Base-by-base conservation (phyloP, 2,329 filamentous ascomycete genomes). In the Colletotrichum graminicola region DNA sequence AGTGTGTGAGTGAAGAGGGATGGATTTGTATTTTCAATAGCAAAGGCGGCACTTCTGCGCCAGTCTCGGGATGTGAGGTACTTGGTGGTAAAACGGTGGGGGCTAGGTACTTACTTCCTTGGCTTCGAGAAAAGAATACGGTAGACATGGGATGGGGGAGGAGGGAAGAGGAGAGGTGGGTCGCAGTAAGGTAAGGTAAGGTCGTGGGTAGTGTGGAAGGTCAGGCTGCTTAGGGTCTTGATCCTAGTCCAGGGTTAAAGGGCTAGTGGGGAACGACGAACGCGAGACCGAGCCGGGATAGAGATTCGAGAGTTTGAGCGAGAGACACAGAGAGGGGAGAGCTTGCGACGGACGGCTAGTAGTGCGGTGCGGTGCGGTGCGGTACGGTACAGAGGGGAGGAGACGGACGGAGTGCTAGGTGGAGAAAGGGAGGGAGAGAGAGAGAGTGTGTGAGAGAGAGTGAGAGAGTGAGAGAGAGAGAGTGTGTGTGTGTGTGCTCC, bases 91-190 rank as follows among this genome's bases (percentile, higher is more conserved):
- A 68, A 68, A 69, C 69, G 69, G 70, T 71, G 72, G 60, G 52
- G 66, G 65, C 61, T 34, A 66, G 67, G 57, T 70, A 73, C 71
- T 71, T 70, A 73, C 71, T 71, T 67, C 65, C 64, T 73, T 73
- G 67, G 71, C 67, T 72, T 72, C 62, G 57, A 73, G 72, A 72
- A 73, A 71, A 73, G 54, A 63, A 73, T 72, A 73, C 72, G 72
- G 72, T 73, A 59, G 64, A 47, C 55, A 67, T 72, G 63, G 66
- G 62, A 62, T 49, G 71, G 52, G 52, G 52, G 8, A 55, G 52
- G 52, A 36, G 32, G 49, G 29, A 56, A 36, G 62, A 65, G 52
- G 39, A 59, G 39, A 65, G 29, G 39, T 49, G 52, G 39, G 62
- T 66, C 16, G 52, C n/a, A 59, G 63, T 54, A 49, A 62, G 47